Evolutionary conservation across 1,139 yeast genomes (phyloP).

Genomic region (Chernovozyma aurita): DNA sequence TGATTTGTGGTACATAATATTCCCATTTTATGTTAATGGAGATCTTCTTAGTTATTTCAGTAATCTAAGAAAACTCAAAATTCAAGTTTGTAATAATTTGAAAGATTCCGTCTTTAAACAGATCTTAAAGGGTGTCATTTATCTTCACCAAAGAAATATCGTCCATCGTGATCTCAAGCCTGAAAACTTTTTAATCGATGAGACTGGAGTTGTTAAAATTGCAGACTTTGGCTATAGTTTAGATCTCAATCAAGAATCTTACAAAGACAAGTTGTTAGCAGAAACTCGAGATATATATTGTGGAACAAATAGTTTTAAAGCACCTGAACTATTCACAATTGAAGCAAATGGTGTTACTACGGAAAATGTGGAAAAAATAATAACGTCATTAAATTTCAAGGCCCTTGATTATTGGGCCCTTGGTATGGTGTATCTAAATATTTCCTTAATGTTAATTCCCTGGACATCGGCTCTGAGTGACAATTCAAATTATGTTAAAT

Average conservation of each 20-base stretch:
- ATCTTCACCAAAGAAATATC: constrained; percentile 38
- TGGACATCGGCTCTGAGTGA: constrained; percentile 36
- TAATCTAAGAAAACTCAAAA: constrained; percentile 29
- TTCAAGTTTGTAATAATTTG: constrained; percentile 25
- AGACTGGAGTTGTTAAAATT: constrained; percentile 40
- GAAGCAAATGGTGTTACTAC: constrained; percentile 13
- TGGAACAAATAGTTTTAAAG: constrained; percentile 53
- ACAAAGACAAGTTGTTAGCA: constrained; percentile 11
- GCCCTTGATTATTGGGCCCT: constrained; percentile 48
- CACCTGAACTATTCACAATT: constrained; percentile 45
- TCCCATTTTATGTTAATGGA: constrained; percentile 45
- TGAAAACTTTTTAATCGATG: constrained; percentile 47
- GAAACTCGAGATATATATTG: constrained; percentile 28
- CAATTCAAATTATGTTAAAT: constrained; percentile 23
- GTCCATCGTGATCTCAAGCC: constrained; percentile 56
- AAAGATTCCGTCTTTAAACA: constrained; percentile 48
- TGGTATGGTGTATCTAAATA: constrained; percentile 46
- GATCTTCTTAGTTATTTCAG: constrained; percentile 44
- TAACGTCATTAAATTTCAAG: constrained; percentile 3
- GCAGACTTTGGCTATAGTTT: constrained; percentile 53
- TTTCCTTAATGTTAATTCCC: constrained; percentile 42
- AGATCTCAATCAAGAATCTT: constrained; percentile 19
- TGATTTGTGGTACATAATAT: constrained; percentile 18
- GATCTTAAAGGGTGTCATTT: constrained; percentile 41
- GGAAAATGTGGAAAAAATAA: not conserved